These are phyloP conservation scores for Babjeviella inositovora DNA, from an alignment of 805 yeast genomes.

Conservation along the genomic window DNA sequence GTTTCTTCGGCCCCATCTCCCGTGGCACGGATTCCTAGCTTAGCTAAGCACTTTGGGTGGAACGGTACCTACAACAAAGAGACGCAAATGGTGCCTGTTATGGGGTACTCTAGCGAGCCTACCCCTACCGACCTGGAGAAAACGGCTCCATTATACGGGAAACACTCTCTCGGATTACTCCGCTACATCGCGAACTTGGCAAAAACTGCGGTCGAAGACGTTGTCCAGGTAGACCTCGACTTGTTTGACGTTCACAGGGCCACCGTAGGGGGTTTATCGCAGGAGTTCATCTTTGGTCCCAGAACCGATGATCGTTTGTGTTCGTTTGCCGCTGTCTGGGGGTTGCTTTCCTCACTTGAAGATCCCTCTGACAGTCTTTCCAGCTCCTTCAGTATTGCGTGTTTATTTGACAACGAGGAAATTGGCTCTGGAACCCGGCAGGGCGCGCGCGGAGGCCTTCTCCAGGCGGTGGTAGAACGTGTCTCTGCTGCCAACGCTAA, in stretches of 20 bases:
- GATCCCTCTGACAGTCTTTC: too few relatives aligned
- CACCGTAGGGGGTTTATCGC: conserved; percentile 57
- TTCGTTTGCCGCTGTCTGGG: conserved; percentile 54
- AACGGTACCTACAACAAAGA: conserved; percentile 63
- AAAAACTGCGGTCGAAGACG: conserved; percentile 38
- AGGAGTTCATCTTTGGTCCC: conserved; percentile 69
- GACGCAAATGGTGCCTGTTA: conserved; percentile 63
- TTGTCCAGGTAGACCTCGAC: conserved; percentile 62
- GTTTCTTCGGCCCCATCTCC: conserved; percentile 50
- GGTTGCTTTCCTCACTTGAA: conserved; percentile 22
- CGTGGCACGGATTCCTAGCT: conserved; percentile 67
- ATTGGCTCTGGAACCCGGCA: conserved; percentile 68
- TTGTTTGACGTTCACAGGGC: conserved; percentile 75
- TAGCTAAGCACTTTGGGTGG: conserved; percentile 82
- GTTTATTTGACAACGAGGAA: conserved; percentile 70
- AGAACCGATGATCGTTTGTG: conserved; percentile 78
- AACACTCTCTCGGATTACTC: conserved; percentile 51
- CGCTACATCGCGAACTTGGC: conserved; percentile 55
- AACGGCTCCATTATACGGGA: conserved; percentile 45
- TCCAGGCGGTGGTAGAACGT: conserved; percentile 47
- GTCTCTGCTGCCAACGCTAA: conserved; percentile 17
- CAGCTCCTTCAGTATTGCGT: conserved; percentile 42
- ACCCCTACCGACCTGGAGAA: conserved; percentile 44
- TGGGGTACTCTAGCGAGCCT: conserved; percentile 37
- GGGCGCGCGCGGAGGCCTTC: conserved; percentile 68